Evolutionary conservation across 225 moss, liverwort and hornwort genomes (phyloP).

Genomic region (Antitrichia curtipendula): DNA sequence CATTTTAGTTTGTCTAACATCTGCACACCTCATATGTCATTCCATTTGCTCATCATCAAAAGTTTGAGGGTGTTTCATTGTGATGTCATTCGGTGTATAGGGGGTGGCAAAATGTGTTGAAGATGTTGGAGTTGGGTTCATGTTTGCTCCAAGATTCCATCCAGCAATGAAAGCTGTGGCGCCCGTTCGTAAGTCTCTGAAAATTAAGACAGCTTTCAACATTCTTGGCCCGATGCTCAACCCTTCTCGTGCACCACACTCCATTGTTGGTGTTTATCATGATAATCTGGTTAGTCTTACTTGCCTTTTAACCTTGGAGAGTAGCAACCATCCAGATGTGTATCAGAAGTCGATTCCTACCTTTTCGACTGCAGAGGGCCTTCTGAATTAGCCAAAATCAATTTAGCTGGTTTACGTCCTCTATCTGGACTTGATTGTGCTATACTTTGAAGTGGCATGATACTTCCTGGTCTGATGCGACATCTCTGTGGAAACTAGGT

Average conservation of each 20-base stretch:
- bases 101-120: slow-evolving; percentile 75
- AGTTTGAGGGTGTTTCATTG: neutral
- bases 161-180: slow-evolving; percentile 87
- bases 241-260: slow-evolving; percentile 69
- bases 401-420: neutral
- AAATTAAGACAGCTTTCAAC: slow-evolving; percentile 95
- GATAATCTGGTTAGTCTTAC: slow-evolving; percentile 57
- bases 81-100: slow-evolving; percentile 6
- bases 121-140: slow-evolving; percentile 86
- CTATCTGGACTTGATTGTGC: neutral
- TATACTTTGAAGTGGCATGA: neutral
- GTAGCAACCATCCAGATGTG: neutral
- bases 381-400: neutral
- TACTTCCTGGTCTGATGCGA: neutral
- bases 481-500: slow-evolving; percentile 15
- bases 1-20: neutral
- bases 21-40: neutral
- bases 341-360: neutral
- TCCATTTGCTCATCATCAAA: neutral
- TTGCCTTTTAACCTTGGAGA: neutral
- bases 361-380: neutral
- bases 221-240: slow-evolving; percentile 94
- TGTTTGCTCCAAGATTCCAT: slow-evolving; percentile 77
- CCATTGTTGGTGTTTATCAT: slow-evolving; percentile 91
- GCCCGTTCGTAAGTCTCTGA: slow-evolving; percentile 67